Base-by-base conservation (phyloP, 176 grass and related monocot species). In the Ensete glaucum region DNA sequence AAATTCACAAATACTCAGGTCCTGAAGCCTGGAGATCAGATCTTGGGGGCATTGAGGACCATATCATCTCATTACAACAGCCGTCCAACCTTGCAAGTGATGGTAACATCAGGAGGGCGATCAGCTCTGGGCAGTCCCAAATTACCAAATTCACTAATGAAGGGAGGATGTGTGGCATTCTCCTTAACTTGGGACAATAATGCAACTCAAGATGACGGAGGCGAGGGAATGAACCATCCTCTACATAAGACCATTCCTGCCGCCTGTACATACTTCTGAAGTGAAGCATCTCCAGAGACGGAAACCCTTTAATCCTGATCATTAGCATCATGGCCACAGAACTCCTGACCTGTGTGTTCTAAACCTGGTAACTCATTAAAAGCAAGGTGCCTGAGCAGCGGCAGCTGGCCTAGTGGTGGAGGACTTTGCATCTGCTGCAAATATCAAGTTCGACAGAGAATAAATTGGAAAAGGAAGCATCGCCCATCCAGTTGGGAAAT, bases 381-480 rank as follows among this genome's bases (percentile, higher is more conserved):
- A 22, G 29, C 64, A 26, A 85, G 54, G 67, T 65, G 10, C 50
- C n/a, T 78, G 48, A 85, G 73, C 22, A 14, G 71, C 22, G 83
- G 78, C 24, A 85, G 79, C 58, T 74, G 78, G 5, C 79, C 79
- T 9, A 85, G 57, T 1, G 67, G 64, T 10, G 78, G 29, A 85
- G 65, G 71, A 64, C 53, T 57, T 43, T 50, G 13, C 78, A 81
- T 50, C 57, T 77, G n/a, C 15, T 72, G 7, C 62, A 77, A 22
- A 12, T 7, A 17, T 26, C 20, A 54, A 71, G 53, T 52, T 50
- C 15, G 53, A 81, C 54, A 52, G 25, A 64, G 62, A 11, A 14
- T 43, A 83, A 52, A 29, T 63, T 83, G 9, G 75, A 77, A 67
- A 83, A 88, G 26, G 77, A 84, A 27, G 29, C 8, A 69, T 78